Percentiles rank a stretch among this genome's conserved stretches.
phyloP scores from a whole-genome alignment of 2,329 filamentous ascomycete species.

The Beauveria pseudobassiana region DNA sequence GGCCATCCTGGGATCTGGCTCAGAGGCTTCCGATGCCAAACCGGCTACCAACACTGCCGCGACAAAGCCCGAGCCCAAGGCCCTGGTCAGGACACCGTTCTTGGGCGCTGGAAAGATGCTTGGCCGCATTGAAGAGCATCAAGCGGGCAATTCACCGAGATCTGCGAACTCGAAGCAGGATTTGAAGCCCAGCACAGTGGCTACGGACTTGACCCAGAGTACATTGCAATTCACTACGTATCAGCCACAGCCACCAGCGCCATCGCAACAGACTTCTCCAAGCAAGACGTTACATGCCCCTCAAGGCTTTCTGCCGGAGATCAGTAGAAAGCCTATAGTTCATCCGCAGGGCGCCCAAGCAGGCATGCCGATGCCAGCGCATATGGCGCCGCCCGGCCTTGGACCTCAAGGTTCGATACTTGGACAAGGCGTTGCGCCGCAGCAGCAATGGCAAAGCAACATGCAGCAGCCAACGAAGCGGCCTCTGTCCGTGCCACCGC shows the following conservation, averaged over 20 bases:
- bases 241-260: neutral
- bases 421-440: conserved; percentile 1
- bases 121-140: conserved; percentile 20
- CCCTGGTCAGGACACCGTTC: neutral
- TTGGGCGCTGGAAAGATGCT: conserved; percentile 12
- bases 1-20: neutral
- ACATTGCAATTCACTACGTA: neutral
- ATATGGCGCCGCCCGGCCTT: conserved; percentile 12
- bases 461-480: conserved; percentile 11
- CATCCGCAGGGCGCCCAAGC: neutral
- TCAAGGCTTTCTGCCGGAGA: neutral
- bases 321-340: neutral
- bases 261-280: neutral
- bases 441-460: neutral
- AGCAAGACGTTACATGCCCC: neutral
- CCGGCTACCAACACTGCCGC: neutral
- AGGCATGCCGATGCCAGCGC: conserved; percentile 3
- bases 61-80: neutral
- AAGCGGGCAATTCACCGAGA: conserved; percentile 7
- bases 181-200: conserved; percentile 16
- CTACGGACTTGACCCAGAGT: conserved; percentile 12
- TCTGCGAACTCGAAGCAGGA: neutral
- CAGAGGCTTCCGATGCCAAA: neutral
- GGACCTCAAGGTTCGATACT: neutral
- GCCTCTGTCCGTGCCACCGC: conserved; percentile 15